A percentile compares a stretch with the other conserved stretches of the same genome.
These are phyloP conservation scores for Fraxinus albicans DNA, from an alignment of 305 asterid genomes.

Conservation along the genomic window DNA sequence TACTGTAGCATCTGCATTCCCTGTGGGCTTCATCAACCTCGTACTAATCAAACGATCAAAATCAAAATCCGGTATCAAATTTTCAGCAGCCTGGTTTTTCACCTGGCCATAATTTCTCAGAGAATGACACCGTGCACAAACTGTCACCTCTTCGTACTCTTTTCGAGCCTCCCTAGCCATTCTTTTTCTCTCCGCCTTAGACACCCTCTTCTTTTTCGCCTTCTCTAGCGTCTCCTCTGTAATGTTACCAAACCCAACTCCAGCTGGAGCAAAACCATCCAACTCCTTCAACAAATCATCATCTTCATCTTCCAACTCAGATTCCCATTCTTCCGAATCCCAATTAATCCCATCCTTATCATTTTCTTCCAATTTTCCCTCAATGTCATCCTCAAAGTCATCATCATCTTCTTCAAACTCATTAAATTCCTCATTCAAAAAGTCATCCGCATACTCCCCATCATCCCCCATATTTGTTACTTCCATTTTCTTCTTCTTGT, in stretches of 20 bases:
- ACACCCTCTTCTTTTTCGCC: constrained; percentile 48
- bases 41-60: constrained; percentile 74
- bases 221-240: constrained; percentile 71
- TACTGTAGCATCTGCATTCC: constrained; percentile 76
- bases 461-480: constrained; percentile 25
- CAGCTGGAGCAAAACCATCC: constrained; percentile 84
- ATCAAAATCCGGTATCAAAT: constrained; percentile 89
- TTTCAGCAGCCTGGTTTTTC: constrained; percentile 72
- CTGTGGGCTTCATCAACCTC: constrained; percentile 75
- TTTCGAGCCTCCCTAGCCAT: constrained; percentile 57
- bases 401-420: constrained; percentile 43
- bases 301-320: constrained; percentile 49
- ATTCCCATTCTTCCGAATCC: constrained; percentile 64
- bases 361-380: constrained; percentile 35
- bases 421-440: constrained; percentile 46
- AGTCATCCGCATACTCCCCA: constrained; percentile 30
- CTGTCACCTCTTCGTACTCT: constrained; percentile 70
- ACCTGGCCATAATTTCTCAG: constrained; percentile 85
- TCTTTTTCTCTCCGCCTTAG: constrained; percentile 78
- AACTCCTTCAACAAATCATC: constrained; percentile 53
- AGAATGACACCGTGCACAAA: constrained; percentile 89
- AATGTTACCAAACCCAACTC: constrained; percentile 81
- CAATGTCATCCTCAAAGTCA: constrained; percentile 42
- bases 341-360: constrained; percentile 45
- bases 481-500: constrained; percentile 47